Percentiles rank a stretch among this genome's conserved stretches.
phyloP scores from a whole-genome alignment of 73 alveolate species.

The Tetrahymena thermophila region DNA sequence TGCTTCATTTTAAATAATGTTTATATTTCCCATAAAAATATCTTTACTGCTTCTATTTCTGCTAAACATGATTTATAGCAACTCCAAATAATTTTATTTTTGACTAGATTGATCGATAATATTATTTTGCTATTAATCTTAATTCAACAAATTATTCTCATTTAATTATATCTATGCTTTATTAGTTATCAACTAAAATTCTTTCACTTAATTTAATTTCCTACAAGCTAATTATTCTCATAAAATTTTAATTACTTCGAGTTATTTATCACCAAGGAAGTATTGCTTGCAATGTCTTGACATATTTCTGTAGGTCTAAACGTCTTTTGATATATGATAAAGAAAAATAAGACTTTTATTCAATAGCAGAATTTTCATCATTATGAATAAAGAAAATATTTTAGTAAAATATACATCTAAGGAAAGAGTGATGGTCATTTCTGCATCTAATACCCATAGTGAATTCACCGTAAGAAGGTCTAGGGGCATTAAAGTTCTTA shows the following conservation, averaged over 20 bases:
- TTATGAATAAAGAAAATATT: neutral
- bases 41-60: neutral
- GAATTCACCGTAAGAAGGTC: slow-evolving; percentile 42
- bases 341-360: neutral
- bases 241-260: neutral
- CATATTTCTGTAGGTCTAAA: slow-evolving; percentile 35
- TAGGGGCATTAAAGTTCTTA: slow-evolving; percentile 46
- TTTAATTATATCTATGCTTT: neutral
- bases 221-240: neutral
- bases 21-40: neutral
- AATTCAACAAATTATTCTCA: neutral
- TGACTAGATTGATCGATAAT: neutral
- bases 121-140: neutral
- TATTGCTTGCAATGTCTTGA: slow-evolving; percentile 45
- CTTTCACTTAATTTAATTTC: neutral
- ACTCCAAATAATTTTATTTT: neutral
- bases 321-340: neutral
- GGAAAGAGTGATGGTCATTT: slow-evolving; percentile 38
- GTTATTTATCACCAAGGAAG: slow-evolving; percentile 34
- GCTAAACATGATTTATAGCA: neutral
- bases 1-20: neutral
- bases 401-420: slow-evolving; percentile 15
- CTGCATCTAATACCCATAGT: slow-evolving; percentile 43
- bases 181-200: neutral
- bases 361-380: neutral